phyloP scores from a whole-genome alignment of 495 filamentous ascomycete species.

The Penicillium coffeae region DNA sequence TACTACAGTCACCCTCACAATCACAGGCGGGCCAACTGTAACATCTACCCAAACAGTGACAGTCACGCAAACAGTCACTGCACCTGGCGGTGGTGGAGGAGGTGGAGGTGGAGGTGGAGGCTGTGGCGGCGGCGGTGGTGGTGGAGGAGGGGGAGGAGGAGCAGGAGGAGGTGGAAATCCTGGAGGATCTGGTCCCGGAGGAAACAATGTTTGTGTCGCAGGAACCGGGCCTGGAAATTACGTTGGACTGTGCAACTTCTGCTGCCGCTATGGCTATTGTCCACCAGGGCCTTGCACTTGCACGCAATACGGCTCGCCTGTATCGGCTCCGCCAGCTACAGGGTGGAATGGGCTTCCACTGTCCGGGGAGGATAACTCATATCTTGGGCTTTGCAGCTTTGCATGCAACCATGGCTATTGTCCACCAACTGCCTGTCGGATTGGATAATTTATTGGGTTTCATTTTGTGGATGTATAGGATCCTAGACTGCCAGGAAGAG shows the following conservation, averaged over 20 bases:
- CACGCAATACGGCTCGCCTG: conserved; percentile 26
- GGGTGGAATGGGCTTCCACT: conserved; percentile 27
- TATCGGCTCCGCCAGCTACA: conserved; percentile 20
- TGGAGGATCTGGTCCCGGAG: not conserved
- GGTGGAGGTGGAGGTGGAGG: not conserved
- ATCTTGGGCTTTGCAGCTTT: conserved; percentile 41
- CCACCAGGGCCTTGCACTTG: conserved; percentile 38
- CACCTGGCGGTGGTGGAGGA: conserved; percentile 5
- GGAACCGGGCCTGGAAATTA: conserved; percentile 41
- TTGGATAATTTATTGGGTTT: no score
- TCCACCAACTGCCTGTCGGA: conserved; percentile 33
- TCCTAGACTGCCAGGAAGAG: no score
- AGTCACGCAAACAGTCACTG: conserved; percentile 4
- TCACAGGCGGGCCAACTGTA: conserved; percentile 7
- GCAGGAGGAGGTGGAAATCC: not conserved
- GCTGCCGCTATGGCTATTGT: conserved; percentile 39
- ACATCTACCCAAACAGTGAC: conserved; percentile 12
- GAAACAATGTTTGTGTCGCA: conserved; percentile 25
- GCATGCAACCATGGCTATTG: conserved; percentile 41
- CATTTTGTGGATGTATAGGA: no score
- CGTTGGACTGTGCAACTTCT: conserved; percentile 38
- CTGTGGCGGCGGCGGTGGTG: not conserved
- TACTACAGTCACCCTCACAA: conserved; percentile 4
- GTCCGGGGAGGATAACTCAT: conserved; percentile 28
- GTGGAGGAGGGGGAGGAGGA: not conserved